phyloP scores from a whole-genome alignment of 2,329 filamentous ascomycete species.

The Ophidiomyces ophidiicola region DNA sequence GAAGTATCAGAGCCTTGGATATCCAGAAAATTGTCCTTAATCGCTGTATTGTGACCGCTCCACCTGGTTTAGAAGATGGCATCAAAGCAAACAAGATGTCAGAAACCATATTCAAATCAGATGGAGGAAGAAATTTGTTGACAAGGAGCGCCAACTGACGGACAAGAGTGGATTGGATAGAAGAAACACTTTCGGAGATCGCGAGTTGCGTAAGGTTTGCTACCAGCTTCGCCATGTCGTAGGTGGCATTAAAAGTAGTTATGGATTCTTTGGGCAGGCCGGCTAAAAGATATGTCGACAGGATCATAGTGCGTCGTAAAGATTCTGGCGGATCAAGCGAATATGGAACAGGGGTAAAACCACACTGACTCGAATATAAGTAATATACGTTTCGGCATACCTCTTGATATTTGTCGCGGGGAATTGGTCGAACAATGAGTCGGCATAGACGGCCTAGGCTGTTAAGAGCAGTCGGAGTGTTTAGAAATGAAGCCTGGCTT shows the following conservation, averaged over 20 bases:
- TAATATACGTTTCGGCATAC: conserved; percentile 45
- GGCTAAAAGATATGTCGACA: conserved; percentile 47
- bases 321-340: conserved; percentile 22
- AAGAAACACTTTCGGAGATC: conserved; percentile 21
- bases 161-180: conserved; percentile 31
- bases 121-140: conserved; percentile 32
- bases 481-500: conserved; percentile 30
- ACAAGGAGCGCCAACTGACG: conserved; percentile 32
- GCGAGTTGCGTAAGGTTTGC: conserved; percentile 27
- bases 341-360: conserved; percentile 28
- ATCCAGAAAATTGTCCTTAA: conserved; percentile 50
- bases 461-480: conserved; percentile 44
- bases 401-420: conserved; percentile 40
- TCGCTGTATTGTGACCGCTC: conserved; percentile 26
- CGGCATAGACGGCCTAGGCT: conserved; percentile 50
- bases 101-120: conserved; percentile 23
- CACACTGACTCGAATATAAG: conserved; percentile 35
- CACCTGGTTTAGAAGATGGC: conserved; percentile 14
- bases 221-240: conserved; percentile 26
- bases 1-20: conserved; percentile 48
- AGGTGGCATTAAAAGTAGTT: conserved; percentile 23
- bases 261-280: conserved; percentile 38
- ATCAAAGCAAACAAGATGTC: conserved; percentile 26
- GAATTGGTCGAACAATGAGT: conserved; percentile 45
- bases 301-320: conserved; percentile 39